phyloP scores from a whole-genome alignment of 768 basidiomycete genomes.

The Fomitopsis serialis region DNA sequence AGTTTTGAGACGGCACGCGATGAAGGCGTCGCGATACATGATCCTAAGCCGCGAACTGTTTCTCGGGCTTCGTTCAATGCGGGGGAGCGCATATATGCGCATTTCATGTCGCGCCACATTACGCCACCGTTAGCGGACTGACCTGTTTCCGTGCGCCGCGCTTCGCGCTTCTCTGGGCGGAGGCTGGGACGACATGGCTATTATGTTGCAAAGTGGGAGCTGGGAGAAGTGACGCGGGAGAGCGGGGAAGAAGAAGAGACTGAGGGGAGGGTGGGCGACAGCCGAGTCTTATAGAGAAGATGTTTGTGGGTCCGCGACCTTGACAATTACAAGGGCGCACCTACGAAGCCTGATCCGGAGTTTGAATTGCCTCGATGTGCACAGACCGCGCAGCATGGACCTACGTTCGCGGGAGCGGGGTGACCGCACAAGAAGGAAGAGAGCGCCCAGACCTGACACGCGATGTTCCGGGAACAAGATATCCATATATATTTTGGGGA shows the following conservation, averaged over 20 bases:
- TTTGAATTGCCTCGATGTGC: not conserved
- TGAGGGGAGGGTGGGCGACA: not conserved
- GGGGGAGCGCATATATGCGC: too few relatives aligned
- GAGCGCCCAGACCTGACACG: not conserved
- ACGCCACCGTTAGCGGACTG: too few relatives aligned
- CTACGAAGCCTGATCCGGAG: constrained; percentile 1
- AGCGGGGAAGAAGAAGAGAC: not conserved
- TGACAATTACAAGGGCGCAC: not conserved
- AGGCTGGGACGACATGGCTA: too few relatives aligned
- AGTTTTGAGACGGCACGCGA: too few relatives aligned
- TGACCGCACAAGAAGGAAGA: not conserved
- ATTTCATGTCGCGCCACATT: too few relatives aligned
- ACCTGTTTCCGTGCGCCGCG: too few relatives aligned
- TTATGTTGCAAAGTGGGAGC: not conserved
- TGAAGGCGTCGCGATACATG: too few relatives aligned
- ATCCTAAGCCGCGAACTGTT: too few relatives aligned
- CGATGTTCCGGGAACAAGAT: not conserved
- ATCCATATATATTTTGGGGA: not conserved
- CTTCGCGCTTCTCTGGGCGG: too few relatives aligned
- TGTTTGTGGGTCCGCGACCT: not conserved
- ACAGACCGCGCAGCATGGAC: constrained; percentile 4
- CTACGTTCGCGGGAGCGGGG: constrained; percentile 3
- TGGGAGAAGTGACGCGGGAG: not conserved
- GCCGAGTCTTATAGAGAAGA: not conserved
- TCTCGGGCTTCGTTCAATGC: too few relatives aligned